Conservation (phyloP, 257 asterid genomes). For the Nicotiana benthamiana region DNA sequence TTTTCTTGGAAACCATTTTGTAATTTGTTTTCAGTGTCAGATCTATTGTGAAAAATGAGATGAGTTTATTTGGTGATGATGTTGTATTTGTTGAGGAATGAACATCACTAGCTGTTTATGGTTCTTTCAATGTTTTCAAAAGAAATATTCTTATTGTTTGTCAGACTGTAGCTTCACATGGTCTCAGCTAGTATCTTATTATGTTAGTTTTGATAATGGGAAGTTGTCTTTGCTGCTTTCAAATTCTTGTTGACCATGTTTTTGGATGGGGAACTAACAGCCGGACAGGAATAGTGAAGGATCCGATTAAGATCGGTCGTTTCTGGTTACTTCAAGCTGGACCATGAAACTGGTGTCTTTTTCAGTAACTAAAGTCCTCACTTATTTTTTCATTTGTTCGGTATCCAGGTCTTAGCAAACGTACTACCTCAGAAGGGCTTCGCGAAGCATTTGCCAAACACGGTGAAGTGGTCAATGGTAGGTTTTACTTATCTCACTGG, state of each 20-base stretch:
- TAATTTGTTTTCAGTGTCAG: no score
- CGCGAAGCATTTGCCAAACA: conserved; percentile 58
- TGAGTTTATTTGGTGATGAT: not conserved
- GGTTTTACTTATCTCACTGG: not conserved
- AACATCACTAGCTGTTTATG: not conserved
- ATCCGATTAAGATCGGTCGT: not conserved
- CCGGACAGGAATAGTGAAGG: not conserved
- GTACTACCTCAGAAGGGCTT: conserved; percentile 81
- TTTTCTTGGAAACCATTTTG: not conserved
- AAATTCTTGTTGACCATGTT: not conserved
- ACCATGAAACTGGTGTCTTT: not conserved
- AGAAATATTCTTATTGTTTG: not conserved
- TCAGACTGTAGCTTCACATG: not conserved
- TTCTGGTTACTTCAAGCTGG: not conserved
- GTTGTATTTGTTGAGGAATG: not conserved
- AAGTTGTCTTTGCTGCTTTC: not conserved
- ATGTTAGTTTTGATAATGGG: not conserved
- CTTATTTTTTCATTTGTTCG: not conserved
- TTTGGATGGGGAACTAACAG: not conserved
- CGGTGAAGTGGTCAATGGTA: conserved; percentile 71
- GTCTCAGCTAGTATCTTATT: not conserved
- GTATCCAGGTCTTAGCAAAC: conserved; percentile 78
- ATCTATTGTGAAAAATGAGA: not conserved
- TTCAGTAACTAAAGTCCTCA: not conserved
- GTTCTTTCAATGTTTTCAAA: not conserved